These are phyloP conservation scores for Omphalotus guepiniiformis DNA, from an alignment of 768 basidiomycete genomes.

Conservation along the genomic window DNA sequence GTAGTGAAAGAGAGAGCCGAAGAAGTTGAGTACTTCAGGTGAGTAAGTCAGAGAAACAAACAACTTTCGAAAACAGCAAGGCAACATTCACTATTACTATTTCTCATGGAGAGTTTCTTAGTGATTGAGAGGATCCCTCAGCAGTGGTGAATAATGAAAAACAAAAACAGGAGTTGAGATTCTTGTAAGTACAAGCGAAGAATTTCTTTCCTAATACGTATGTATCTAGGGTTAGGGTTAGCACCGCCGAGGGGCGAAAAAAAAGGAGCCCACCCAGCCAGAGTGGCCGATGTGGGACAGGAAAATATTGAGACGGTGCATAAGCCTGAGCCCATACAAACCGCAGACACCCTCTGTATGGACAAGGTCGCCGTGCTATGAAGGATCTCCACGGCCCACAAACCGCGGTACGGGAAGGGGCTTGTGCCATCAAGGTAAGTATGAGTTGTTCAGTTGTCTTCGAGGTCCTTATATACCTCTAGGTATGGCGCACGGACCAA, in stretches of 20 bases:
- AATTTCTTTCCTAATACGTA: no score
- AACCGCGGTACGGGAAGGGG: conserved; percentile 8
- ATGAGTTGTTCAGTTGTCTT: conserved; percentile 5
- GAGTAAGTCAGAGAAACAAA: no score
- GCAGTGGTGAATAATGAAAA: no score
- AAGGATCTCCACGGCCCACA: conserved; percentile 17
- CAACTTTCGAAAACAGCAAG: no score
- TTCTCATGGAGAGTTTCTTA: no score
- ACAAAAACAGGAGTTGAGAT: no score
- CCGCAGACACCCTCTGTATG: conserved; percentile 32
- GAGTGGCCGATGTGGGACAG: conserved; percentile 36
- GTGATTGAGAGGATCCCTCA: no score
- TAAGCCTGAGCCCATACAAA: conserved; percentile 46
- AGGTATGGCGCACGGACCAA: conserved; percentile 11
- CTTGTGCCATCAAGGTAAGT: conserved; percentile 44
- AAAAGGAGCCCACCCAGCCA: conserved; percentile 30
- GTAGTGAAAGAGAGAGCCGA: no score
- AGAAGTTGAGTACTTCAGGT: no score
- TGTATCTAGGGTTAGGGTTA: conserved; percentile 13
- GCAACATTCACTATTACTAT: no score
- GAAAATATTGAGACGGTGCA: conserved; percentile 45
- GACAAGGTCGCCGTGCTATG: conserved; percentile 12
- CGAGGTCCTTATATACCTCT: conserved; percentile 1
- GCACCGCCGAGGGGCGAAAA: conserved; percentile 1
- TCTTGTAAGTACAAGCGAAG: no score